Conservation (phyloP, 148 eudicot species). For the Talinum fruticosum region DNA sequence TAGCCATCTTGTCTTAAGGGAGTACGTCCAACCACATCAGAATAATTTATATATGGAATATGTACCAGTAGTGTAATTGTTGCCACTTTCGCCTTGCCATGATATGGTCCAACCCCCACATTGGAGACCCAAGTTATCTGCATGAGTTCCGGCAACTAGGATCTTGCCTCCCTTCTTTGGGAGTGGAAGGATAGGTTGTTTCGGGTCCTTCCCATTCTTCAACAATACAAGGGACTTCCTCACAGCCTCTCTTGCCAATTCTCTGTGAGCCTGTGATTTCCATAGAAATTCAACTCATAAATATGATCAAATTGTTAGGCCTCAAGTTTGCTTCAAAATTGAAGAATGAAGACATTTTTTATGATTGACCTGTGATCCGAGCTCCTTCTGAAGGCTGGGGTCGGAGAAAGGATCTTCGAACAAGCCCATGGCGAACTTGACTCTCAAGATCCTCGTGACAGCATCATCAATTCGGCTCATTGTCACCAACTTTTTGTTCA, state of each 20-base stretch:
- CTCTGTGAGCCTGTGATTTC: constrained; percentile 40
- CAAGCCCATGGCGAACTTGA: constrained; percentile 53
- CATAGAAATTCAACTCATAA: background rate
- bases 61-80: constrained; percentile 12
- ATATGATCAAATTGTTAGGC: background rate
- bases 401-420: constrained; percentile 46
- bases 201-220: constrained; percentile 39
- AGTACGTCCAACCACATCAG: no score
- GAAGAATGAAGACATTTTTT: no score
- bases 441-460: constrained; percentile 47
- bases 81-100: constrained; percentile 15
- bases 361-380: constrained; percentile 37
- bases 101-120: constrained; percentile 19
- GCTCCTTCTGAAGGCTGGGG: constrained; percentile 33
- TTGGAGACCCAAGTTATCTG: constrained; percentile 15
- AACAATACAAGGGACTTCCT: constrained; percentile 54
- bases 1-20: no score
- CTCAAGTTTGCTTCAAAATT: no score
- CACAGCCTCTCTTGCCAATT: constrained; percentile 59
- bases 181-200: constrained; percentile 15
- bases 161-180: constrained; percentile 12
- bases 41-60: background rate
- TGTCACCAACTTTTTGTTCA: constrained; percentile 36
- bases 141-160: constrained; percentile 17
- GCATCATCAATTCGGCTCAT: constrained; percentile 58